These are phyloP conservation scores for Gillenia trifoliata DNA, from an alignment of 306 rosid genomes.

Conservation along the genomic window DNA sequence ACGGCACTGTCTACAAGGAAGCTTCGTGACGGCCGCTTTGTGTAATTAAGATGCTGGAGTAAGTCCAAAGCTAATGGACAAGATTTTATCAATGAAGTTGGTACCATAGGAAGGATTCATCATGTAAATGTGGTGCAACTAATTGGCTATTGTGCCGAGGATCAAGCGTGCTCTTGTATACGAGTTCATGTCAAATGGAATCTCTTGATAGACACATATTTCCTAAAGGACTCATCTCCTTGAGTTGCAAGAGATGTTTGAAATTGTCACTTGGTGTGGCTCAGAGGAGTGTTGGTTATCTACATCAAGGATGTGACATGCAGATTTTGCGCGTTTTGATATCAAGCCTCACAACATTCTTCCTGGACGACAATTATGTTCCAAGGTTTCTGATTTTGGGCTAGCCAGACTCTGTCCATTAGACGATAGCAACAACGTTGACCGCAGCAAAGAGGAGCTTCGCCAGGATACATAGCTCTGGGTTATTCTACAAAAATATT, in stretches of 20 bases:
- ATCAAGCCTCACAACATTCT: conserved; percentile 18
- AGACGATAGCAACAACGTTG: background rate
- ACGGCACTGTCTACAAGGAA: conserved; percentile 1
- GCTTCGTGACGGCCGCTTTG: background rate
- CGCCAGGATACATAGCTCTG: background rate
- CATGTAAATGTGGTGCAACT: conserved; percentile 2
- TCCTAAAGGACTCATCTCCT: background rate
- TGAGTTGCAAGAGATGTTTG: background rate
- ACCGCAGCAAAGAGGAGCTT: background rate
- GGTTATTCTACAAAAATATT: background rate
- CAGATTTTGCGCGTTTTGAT: conserved; percentile 9
- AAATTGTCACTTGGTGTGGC: conserved; percentile 6
- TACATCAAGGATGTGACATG: conserved; percentile 7
- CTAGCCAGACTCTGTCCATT: background rate
- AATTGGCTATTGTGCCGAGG: background rate
- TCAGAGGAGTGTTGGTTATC: background rate
- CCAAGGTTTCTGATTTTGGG: conserved; percentile 7
- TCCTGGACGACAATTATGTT: background rate
- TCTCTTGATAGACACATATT: conserved; percentile 9
- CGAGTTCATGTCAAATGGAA: background rate
- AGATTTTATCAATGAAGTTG: conserved; percentile 13
- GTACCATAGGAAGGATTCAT: conserved; percentile 7
- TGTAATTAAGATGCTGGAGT: background rate
- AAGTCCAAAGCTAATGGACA: conserved; percentile 7
- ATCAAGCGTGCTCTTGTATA: conserved; percentile 4